A percentile compares a stretch with the other conserved stretches of the same genome.
These are phyloP conservation scores for Kazachstania psychrophila DNA, from an alignment of 805 yeast species.

Conservation along the genomic window DNA sequence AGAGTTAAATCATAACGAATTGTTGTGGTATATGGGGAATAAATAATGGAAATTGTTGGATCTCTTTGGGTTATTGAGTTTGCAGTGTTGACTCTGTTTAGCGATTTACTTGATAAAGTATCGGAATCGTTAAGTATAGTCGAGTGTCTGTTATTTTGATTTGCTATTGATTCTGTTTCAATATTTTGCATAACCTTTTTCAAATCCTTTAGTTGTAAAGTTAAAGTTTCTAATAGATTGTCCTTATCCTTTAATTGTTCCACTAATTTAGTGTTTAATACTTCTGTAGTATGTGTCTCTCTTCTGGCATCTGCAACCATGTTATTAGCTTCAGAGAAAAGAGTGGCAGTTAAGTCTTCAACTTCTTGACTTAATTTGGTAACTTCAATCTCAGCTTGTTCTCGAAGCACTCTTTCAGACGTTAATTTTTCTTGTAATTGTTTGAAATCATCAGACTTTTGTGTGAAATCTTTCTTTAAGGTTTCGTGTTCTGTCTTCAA, in stretches of 20 bases:
- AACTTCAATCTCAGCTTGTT: constrained; percentile 49
- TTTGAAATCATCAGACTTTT: constrained; percentile 24
- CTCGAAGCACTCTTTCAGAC: constrained; percentile 31
- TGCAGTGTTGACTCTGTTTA: constrained; percentile 13
- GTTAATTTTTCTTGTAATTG: constrained; percentile 25
- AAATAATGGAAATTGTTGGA: constrained; percentile 19
- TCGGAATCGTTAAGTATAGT: constrained; percentile 9
- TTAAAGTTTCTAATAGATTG: constrained; percentile 50
- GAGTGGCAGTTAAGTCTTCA: constrained; percentile 66
- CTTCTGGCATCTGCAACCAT: constrained; percentile 76
- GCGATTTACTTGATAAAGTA: constrained; percentile 13
- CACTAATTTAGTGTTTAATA: constrained; percentile 47
- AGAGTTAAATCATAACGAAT: constrained; percentile 36
- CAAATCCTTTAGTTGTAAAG: constrained; percentile 57
- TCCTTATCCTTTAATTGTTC: constrained; percentile 61
- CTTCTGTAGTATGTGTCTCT: constrained; percentile 50
- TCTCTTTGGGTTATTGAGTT: constrained; percentile 9
- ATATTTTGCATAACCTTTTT: constrained; percentile 50
- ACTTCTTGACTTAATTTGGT: constrained; percentile 59
- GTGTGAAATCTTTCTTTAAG: constrained; percentile 22
- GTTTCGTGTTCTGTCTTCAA: constrained; percentile 29
- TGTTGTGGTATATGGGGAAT: constrained; percentile 35
- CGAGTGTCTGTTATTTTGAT: constrained; percentile 10
- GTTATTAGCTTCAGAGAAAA: constrained; percentile 75
- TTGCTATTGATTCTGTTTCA: constrained; percentile 25